Evolutionary conservation across 352 stramenopile species (phyloP), one percentile per base, ranked within the genome.

Genomic region (Phytophthora sansomeana): DNA sequence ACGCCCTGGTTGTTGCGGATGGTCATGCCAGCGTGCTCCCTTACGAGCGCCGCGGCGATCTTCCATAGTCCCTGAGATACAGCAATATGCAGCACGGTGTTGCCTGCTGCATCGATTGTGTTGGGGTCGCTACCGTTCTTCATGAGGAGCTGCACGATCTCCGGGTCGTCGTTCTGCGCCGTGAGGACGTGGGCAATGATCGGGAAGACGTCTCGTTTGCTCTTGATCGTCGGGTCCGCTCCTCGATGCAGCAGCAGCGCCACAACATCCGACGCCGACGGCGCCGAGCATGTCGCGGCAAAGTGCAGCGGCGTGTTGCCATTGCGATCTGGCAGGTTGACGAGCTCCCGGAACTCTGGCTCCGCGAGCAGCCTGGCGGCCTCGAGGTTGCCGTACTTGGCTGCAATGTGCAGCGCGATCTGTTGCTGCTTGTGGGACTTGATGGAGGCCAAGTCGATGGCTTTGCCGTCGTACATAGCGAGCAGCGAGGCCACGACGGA

Each of bases 241-340:
- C 80, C 81, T 30, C 71, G 75, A 26, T 80, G 61, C 7, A 95
- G 70, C 41, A 95, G 41, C 39, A 90, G 58, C 32, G 84, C 80
- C 16, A 93, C 81, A 16, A 93, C 77, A 16, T 83, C 74, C 2
- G 80, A 55, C 1, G 85, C 79, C 1, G 71, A 63, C 1, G 72
- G 63, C 1, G 83, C 71, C 24, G 75, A 82, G 16, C 77, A 92
- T 17, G 87, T 95, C 8, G 80, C 72, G 14, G 87, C 85, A 69
- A 95, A 95, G 58, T 93, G 87, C 39, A 95, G 73, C 52, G 87
- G 81, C 19, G 87, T 93, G 64, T 95, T 95, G 46, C 85, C 83
- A 62, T 93, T 93, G 38, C 80, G 77, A 66, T 95, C 87, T 6
- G 73, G 73, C 55, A 75, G 53, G 54, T 90, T 91, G 46, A 92